phyloP scores from a whole-genome alignment of 1,284 basidiomycete genomes.

The Tetrapyrgos nigripes region DNA sequence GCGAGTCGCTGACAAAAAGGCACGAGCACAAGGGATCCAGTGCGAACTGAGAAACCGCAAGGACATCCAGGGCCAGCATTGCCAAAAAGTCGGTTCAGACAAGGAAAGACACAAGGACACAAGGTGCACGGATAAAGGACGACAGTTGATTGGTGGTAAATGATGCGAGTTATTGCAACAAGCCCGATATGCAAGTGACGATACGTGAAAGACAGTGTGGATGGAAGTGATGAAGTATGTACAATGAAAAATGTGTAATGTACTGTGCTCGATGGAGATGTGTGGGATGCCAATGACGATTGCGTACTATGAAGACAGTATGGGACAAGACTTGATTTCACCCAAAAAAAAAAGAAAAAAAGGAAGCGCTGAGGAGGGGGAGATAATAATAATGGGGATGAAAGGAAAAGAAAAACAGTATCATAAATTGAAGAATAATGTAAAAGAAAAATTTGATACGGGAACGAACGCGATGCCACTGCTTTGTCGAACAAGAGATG shows the following conservation, averaged over 20 bases:
- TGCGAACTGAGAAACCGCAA: conserved; percentile 15
- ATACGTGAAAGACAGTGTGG: conserved; percentile 12
- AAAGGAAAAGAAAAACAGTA: conserved; percentile 21
- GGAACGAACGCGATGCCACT: conserved; percentile 55
- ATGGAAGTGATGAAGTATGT: conserved; percentile 14
- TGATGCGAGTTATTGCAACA: conserved; percentile 27
- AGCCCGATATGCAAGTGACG: conserved; percentile 25
- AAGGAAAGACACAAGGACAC: background rate
- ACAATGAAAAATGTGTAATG: conserved; percentile 15
- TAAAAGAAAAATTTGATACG: conserved; percentile 49
- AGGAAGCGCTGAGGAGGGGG: conserved; percentile 19
- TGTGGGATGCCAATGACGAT: conserved; percentile 15
- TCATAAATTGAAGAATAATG: conserved; percentile 82
- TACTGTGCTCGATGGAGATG: conserved; percentile 22
- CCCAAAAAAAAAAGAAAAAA: conserved; percentile 10
- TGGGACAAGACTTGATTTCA: conserved; percentile 19
- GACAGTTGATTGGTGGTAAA: conserved; percentile 17
- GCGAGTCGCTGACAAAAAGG: background rate
- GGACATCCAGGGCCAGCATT: conserved; percentile 13
- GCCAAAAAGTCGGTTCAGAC: background rate
- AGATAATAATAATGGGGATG: conserved; percentile 24
- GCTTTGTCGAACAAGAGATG: conserved; percentile 30
- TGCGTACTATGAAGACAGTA: conserved; percentile 16
- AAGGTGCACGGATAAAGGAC: conserved; percentile 6
- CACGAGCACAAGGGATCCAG: conserved; percentile 16